Evolutionary conservation across 2,329 filamentous ascomycete species (phyloP).

Genomic region (Hortaea werneckii): DNA sequence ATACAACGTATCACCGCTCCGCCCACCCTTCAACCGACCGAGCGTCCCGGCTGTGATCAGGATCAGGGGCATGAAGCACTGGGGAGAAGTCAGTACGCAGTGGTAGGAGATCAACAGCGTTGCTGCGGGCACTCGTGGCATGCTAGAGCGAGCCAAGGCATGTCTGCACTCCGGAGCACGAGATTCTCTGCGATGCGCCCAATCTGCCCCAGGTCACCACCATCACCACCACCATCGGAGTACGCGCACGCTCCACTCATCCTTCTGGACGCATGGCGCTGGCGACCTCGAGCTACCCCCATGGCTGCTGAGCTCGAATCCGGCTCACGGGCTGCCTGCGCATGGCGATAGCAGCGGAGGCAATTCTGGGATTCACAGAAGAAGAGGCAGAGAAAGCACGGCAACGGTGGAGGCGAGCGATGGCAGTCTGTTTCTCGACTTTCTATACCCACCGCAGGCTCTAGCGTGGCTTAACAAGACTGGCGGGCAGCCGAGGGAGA

Average conservation of each 20-base stretch:
- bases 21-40: too few species aligned
- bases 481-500: conserved; percentile 11
- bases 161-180: conserved; percentile 49
- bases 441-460: conserved; percentile 38
- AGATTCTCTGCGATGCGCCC: conserved; percentile 36
- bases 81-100: background rate
- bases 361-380: background rate
- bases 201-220: background rate
- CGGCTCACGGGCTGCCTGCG: conserved; percentile 3
- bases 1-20: too few species aligned
- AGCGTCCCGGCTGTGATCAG: too few species aligned
- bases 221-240: conserved; percentile 27
- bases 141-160: conserved; percentile 51
- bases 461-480: conserved; percentile 26
- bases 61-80: too few species aligned
- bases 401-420: background rate
- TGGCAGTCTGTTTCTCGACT: conserved; percentile 31
- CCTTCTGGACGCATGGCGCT: conserved; percentile 48
- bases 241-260: conserved; percentile 43
- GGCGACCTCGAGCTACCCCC: conserved; percentile 33
- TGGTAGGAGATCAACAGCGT: background rate
- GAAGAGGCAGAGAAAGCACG: background rate
- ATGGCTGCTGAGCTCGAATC: conserved; percentile 10
- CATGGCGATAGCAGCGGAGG: conserved; percentile 4
- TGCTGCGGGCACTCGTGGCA: conserved; percentile 26